Percentiles rank a stretch among this genome's conserved stretches.
Conservation (phyloP, 2,329 filamentous ascomycete genomes). For the Aspergillus sp. region DNA sequence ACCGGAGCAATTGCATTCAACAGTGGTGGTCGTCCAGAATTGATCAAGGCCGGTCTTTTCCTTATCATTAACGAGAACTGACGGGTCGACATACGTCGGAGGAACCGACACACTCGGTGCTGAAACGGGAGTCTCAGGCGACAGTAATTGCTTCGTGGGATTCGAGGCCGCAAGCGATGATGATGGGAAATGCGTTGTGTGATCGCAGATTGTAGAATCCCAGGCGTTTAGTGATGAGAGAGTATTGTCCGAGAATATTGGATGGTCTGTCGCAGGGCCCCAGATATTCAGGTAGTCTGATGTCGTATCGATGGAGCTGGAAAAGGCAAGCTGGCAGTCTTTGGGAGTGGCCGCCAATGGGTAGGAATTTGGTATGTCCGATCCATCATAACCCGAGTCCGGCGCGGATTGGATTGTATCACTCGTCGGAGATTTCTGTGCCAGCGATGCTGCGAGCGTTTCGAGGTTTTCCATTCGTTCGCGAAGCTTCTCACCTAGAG, state of each 20-base stretch:
- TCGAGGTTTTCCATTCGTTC: slow-evolving; percentile 15
- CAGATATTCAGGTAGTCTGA: slow-evolving; percentile 1
- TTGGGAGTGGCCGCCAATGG: background rate
- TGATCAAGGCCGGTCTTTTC: background rate
- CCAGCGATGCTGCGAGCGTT: slow-evolving; percentile 11
- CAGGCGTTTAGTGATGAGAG: slow-evolving; percentile 4
- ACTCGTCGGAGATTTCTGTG: background rate
- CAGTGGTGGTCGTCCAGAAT: slow-evolving; percentile 11
- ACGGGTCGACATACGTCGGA: slow-evolving; percentile 4
- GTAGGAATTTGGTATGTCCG: background rate
- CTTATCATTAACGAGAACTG: slow-evolving; percentile 5
- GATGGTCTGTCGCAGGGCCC: background rate
- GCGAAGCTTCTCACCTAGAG: slow-evolving; percentile 18
- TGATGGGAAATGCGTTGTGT: background rate
- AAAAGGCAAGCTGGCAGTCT: slow-evolving; percentile 1
- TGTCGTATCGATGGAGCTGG: background rate
- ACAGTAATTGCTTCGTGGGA: background rate
- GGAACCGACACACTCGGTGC: background rate
- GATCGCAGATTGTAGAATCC: background rate
- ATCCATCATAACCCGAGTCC: background rate
- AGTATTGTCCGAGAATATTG: background rate
- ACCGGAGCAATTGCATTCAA: slow-evolving; percentile 16
- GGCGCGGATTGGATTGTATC: background rate
- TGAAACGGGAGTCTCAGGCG: background rate
- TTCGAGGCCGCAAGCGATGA: background rate